Percentiles rank a stretch among this genome's conserved stretches.
Evolutionary conservation across 495 filamentous ascomycete species (phyloP).

Genomic region (Xylaria sp.): DNA sequence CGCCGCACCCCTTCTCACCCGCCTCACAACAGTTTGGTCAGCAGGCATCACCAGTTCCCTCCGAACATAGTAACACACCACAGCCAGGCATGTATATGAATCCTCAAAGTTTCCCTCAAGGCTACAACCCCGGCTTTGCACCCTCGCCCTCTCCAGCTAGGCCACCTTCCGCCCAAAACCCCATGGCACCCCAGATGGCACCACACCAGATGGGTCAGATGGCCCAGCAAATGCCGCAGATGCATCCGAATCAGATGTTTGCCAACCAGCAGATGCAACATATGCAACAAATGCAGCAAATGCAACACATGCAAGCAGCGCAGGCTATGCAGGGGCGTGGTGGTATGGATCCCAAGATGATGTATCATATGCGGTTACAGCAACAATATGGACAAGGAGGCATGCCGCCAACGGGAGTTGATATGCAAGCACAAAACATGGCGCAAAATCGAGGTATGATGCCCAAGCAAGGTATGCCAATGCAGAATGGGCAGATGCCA

Average conservation of each 20-base stretch:
- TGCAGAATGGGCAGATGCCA: slow-evolving; percentile 55
- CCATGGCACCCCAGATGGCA: slow-evolving; percentile 55
- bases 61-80: slow-evolving; percentile 80
- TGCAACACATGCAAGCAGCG: slow-evolving; percentile 51
- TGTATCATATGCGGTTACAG: slow-evolving; percentile 71
- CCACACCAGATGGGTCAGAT: slow-evolving; percentile 53
- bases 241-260: slow-evolving; percentile 45
- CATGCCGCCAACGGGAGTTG: slow-evolving; percentile 53
- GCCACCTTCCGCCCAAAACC: slow-evolving; percentile 55
- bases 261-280: slow-evolving; percentile 49
- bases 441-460: slow-evolving; percentile 56
- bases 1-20: slow-evolving; percentile 89
- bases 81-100: slow-evolving; percentile 70
- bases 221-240: slow-evolving; percentile 48
- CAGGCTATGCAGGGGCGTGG: slow-evolving; percentile 62
- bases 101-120: slow-evolving; percentile 62
- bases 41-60: slow-evolving; percentile 79
- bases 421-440: slow-evolving; percentile 53
- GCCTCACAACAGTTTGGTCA: slow-evolving; percentile 74
- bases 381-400: slow-evolving; percentile 70
- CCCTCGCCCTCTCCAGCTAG: slow-evolving; percentile 58
- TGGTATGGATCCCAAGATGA: slow-evolving; percentile 60
- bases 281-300: slow-evolving; percentile 45
- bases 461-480: slow-evolving; percentile 53
- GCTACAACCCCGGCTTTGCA: slow-evolving; percentile 62